Evolutionary conservation across 352 stramenopile genomes (phyloP), one percentile per base, ranked within the genome.

Genomic region (Pilasporangium apinafurcum): DNA sequence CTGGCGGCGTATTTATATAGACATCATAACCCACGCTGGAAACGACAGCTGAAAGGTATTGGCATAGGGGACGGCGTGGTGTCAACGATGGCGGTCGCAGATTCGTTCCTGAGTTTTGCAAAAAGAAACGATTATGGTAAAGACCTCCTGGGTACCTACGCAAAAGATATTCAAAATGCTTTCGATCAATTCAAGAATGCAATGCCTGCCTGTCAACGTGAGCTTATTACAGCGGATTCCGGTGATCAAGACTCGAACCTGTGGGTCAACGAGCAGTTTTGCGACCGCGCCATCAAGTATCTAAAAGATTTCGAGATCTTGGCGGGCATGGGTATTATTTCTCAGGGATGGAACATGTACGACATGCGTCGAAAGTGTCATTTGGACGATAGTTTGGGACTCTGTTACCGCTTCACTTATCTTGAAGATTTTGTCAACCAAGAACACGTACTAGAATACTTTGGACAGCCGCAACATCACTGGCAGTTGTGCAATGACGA

Each of bases 41-140:
- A 51, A 29, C 33, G 48, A 2, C 49, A 47, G 7, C 53, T 96
- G 22, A 88, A 89, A 44, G 88, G 87, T 5, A 73, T 97, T n/a
- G 85, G 62, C 18, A 88, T 93, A 17, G 82, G 82, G 13, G 90
- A 93, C 48, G 82, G 80, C 0, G 59, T 88, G 5, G 76, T 86
- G 14, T 92, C 80, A 14, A 55, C 67, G 2, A 63, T 29, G 13
- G 59, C 77, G 3, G 52, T 71, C 25, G 49, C 69, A 18, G 48
- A 81, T 29, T 80, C 76, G 14, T 66, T 65, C 40, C 50, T 86
- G 4, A 47, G 68, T 1, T 91, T 83, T 46, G 65, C 66, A 5
- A 39, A 44, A 27, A 48, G 49, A 0, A 83, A 79, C 31, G 33
- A 57, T 9, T 80, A 82, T 41, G 53, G 40, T 10, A 64, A 52